Percentiles rank a stretch among this genome's conserved stretches.
Conservation (phyloP, 176 grass and related monocot species). For the Calamus simplicifolius region DNA sequence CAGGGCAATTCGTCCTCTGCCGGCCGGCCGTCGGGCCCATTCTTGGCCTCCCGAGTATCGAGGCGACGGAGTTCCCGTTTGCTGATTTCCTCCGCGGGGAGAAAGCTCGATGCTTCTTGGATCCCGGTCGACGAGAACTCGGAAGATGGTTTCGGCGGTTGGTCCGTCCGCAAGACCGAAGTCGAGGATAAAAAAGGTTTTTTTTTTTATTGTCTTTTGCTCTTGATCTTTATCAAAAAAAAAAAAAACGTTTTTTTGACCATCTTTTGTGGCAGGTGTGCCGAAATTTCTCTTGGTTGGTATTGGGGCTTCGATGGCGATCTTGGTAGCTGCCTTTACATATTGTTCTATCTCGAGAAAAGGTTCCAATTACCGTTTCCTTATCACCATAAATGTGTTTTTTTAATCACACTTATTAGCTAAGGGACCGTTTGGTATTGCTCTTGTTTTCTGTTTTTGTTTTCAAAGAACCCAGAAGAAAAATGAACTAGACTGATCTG, state of each 20-base stretch:
- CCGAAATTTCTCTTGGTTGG: slow-evolving; percentile 34
- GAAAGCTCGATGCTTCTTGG: slow-evolving; percentile 27
- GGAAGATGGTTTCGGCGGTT: slow-evolving; percentile 33
- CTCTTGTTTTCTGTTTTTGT: background rate
- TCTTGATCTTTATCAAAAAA: background rate
- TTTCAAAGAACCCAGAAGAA: background rate
- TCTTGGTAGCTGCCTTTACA: slow-evolving; percentile 43
- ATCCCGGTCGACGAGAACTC: slow-evolving; percentile 6
- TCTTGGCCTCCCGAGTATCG: slow-evolving; percentile 22
- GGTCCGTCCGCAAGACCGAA: slow-evolving; percentile 11
- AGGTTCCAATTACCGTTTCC: slow-evolving; percentile 14
- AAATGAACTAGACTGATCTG: no score
- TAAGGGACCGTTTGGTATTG: no score
- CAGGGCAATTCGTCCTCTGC: background rate
- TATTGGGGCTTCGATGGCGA: slow-evolving; percentile 42
- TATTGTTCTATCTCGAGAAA: slow-evolving; percentile 46
- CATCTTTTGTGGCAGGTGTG: slow-evolving; percentile 28
- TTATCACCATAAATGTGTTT: background rate
- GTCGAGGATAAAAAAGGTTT: slow-evolving; percentile 17
- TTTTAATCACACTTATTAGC: no score
- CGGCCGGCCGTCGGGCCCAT: slow-evolving; percentile 26
- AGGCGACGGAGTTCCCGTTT: background rate
- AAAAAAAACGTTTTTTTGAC: background rate
- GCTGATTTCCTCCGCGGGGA: slow-evolving; percentile 7
- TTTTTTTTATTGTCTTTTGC: background rate